Evolutionary conservation across 1,284 basidiomycete species (phyloP), one percentile per base, ranked within the genome.

Genomic region (Cutaneotrichosporon cyanovorans): DNA sequence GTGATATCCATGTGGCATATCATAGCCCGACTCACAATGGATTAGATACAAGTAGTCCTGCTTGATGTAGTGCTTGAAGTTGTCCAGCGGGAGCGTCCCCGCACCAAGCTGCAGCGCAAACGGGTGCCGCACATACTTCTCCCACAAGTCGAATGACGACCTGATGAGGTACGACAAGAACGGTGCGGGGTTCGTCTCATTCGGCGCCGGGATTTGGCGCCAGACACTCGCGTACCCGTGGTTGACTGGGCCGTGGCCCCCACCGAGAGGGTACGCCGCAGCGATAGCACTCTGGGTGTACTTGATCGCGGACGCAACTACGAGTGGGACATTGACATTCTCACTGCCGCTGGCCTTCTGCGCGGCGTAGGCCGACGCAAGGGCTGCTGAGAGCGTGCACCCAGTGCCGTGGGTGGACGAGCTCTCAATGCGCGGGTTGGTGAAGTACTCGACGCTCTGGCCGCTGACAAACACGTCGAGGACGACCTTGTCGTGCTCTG

Each of bases 351-450:
- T 18, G 11, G 19, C 19, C n/a, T 18, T 23, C 23, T 50, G 35
- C n/a, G 37, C 28, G 23, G 57, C 63, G 31, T 57, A 49, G 12
- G 51, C 34, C 42, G 82, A 82, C 2, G 85, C 82, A 14, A 95
- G 77, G 0, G 89, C 87, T 0, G 90, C 83, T 33, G 83, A 85
- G 9, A 96, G 75, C 0, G 92, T 96, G 66, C 91, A 97, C 2
- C 92, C 92, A 0, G 92, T 96, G 1, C 92, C 92, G 63, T 96
- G 92, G 0, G 91, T 92, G 55, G 77, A 87, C 20, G 71, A 78
- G 10, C 83, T 83, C 5, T 83, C 75, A 20, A 92, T 73, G 19
- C 78, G 74, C 3, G 80, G 80, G 2, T 82, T 78, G 18, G 84
- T 76, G 51, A 84, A 86, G 15, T 89, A 51, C 0, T 76, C 77